Evolutionary conservation across 1,139 yeast species (phyloP).

Genomic region (Yamadazyma mexicana): DNA sequence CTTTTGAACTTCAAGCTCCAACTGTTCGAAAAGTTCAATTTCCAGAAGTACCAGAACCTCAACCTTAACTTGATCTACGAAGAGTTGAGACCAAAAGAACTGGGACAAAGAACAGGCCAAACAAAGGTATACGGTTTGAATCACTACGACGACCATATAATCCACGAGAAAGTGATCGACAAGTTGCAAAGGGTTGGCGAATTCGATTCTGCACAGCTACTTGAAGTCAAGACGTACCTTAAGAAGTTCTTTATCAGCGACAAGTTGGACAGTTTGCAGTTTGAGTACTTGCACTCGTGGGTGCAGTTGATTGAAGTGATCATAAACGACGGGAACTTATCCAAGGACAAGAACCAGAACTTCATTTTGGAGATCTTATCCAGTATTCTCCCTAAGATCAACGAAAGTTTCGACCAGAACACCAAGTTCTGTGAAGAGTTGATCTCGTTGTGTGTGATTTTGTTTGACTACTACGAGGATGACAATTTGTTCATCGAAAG

Average conservation of each 20-base stretch:
- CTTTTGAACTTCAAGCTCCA: constrained; percentile 57
- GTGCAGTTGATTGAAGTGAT: constrained; percentile 73
- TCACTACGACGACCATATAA: background rate
- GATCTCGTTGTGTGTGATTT: constrained; percentile 69
- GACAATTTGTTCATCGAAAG: constrained; percentile 43
- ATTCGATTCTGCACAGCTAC: constrained; percentile 4
- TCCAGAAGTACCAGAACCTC: constrained; percentile 38
- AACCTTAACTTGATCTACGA: constrained; percentile 30
- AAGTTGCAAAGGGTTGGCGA: constrained; percentile 7
- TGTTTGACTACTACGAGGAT: constrained; percentile 60
- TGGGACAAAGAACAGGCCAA: background rate
- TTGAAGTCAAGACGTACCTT: constrained; percentile 28
- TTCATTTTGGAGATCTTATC: constrained; percentile 79
- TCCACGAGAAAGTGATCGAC: constrained; percentile 2
- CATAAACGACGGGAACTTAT: constrained; percentile 53
- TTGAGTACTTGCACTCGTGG: constrained; percentile 77
- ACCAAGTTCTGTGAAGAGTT: constrained; percentile 71
- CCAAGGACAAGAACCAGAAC: constrained; percentile 40
- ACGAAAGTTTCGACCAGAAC: constrained; percentile 69
- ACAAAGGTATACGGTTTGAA: background rate
- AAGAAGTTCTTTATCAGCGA: constrained; percentile 45
- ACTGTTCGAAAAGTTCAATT: constrained; percentile 36
- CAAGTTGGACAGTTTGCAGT: constrained; percentile 52
- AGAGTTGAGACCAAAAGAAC: constrained; percentile 17
- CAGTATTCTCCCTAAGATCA: constrained; percentile 70